Base-by-base conservation (phyloP, 768 basidiomycete genomes). In the Kwoniella botswanensis region DNA sequence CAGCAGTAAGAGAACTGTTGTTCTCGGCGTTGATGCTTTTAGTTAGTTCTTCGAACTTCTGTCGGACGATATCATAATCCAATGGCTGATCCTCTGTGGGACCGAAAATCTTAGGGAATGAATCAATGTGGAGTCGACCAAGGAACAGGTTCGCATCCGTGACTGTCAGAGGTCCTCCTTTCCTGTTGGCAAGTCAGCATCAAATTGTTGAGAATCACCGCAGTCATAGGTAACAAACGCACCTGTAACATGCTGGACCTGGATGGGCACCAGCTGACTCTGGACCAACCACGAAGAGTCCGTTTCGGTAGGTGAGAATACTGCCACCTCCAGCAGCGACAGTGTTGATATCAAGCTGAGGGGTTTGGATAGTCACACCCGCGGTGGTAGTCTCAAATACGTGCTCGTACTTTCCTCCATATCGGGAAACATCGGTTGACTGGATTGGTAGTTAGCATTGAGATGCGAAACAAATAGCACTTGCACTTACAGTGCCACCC, bases 261-360 rank as follows among this genome's bases (percentile, higher is more conserved):
- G 68, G 68, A 22, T 69, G 68, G 53, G 68, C 68, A 10, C 68
- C 68, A 4, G 68, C 68, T 22, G 58, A 61, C 44, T 95, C 91
- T 0, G 95, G 95, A 0, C 95, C 95, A 21, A 93, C 91, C n/a
- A 89, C 85, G 85, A 97, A 97, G 26, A 98, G 86, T 1, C 94
- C 94, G 74, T 95, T 95, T 29, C 90, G 87, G 87, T 92, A 98
- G 5, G 89, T 90, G 54, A 98, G 85, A 75, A 94, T 91, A 1
- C 92, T 93, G 0, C 95, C 95, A 56, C 95, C 96, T 2, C 96
- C 95, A 0, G 96, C 95, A 13, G 79, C 79, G 21, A 80, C 79
- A 17, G 79, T 80, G 52, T 77, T 76, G 67, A 80, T 80, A 60
- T 80, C 79, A 22, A 80, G 65, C 52, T 80, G 79, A 3, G 77